A percentile compares a stretch with the other conserved stretches of the same genome.
Evolutionary conservation across 768 basidiomycete species (phyloP).

Genomic region (Hygrophorus pudorinus): DNA sequence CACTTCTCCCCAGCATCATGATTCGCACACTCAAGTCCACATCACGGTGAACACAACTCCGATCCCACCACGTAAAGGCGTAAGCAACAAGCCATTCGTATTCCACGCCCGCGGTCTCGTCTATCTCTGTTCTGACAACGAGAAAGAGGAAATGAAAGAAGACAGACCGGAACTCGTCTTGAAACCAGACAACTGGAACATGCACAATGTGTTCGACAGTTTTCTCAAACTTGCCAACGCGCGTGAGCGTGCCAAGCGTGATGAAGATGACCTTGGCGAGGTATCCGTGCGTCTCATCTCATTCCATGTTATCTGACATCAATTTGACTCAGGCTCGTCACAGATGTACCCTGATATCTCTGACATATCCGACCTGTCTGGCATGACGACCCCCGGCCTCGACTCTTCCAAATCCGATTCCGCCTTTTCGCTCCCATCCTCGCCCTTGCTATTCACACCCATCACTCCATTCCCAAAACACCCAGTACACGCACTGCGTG

Average conservation of each 20-base stretch:
- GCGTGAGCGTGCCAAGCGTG: no score
- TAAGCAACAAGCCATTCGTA: constrained; percentile 50
- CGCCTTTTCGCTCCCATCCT: neutral
- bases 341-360: no score
- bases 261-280: no score
- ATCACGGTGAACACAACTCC: constrained; percentile 44
- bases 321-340: no score
- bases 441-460: neutral
- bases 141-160: neutral
- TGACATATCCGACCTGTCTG: neutral
- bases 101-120: constrained; percentile 44
- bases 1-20: constrained; percentile 36
- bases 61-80: constrained; percentile 45
- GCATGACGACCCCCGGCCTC: neutral
- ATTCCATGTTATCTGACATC: no score
- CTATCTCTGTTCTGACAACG: constrained; percentile 14
- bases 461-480: constrained; percentile 2
- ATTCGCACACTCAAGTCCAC: constrained; percentile 42
- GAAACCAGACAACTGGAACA: neutral
- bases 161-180: neutral
- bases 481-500: neutral
- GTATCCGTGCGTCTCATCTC: no score
- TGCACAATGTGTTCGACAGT: neutral
- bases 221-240: no score
- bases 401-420: neutral